Evolutionary conservation across 768 basidiomycete genomes (phyloP), one percentile per base, ranked within the genome.

Genomic region (Kwoniella newhampshirensis): DNA sequence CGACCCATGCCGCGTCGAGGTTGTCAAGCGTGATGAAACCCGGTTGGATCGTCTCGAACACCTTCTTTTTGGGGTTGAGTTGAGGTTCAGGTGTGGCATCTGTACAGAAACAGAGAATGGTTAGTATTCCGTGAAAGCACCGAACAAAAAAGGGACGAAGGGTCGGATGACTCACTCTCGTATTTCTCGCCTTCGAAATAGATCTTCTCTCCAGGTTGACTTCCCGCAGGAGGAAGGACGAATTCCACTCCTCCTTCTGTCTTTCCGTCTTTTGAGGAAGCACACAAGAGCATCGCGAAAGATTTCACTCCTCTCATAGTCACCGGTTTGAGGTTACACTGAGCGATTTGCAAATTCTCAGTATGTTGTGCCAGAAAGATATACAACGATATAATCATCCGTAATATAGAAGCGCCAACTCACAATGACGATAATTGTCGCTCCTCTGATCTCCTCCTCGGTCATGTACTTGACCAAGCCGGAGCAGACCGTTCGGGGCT

Each of bases 1-100:
- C 86, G 50, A 97, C 79, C 94, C 96, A 98, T 7, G 90, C 92
- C 23, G 93, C 94, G 66, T 93, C 91, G 62, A 78, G 83, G 15
- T 84, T 84, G 52, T 92, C 87, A 4, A 98, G 81, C 5, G 96
- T 98, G 35, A 82, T 91, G 74, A 99, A 96, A 18, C 87, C 90
- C 48, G 92, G 91, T 73, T 96, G 96, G 47, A 99, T 84, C 0
- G 92, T 87, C 79, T 99, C 96, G 69, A 97, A 99, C 28, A 98
- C 89, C 80, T 98, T 99, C 81, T 96, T 98, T 80, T 98, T 99
- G 12, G 96, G 96, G 77, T 97, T 97, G 55, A 99, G 81, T 69
- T 93, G 91, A 6, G 87, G 70, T 21, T 94, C 79, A 0, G 92
- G 88, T 4, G 54, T 67, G 28, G 69, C 72, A 49, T 72, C 77